Base-by-base conservation (phyloP, 2,329 filamentous ascomycete species). In the Diplodia seriata region DNA sequence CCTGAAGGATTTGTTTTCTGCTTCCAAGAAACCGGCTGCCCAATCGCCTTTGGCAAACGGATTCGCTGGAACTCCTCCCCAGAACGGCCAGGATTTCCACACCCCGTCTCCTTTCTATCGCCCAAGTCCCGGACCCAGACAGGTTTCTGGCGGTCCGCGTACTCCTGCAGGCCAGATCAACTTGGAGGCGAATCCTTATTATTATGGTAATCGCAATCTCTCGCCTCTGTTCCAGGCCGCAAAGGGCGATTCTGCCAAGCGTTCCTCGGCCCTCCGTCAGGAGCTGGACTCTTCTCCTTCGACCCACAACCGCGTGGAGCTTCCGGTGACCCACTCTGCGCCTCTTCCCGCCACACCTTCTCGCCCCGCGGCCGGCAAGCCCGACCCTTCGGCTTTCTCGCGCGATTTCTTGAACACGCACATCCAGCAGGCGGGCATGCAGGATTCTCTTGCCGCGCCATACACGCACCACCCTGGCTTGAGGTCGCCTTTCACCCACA, bases 191-290 rank as follows among this genome's bases (percentile, higher is more conserved):
- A 74, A 76, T 62, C 75, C 78, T 55, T 78, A 77, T 55, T 77
- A 78, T 68, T 83, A 82, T 69, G 82, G 83, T 55, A 81, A 81
- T 64, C 78, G 78, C 50, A 84, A 84, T 69, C 80, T 85, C 40
- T 83, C 82, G 3, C 81, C 81, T 4, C 70, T 84, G 29, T 84
- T 85, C 77, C 80, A 83, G 70, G 81, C 81, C 38, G 80, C 80
- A 15, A 79, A 81, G 66, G 72, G 74, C n/a, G 80, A 83, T 50
- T 77, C 79, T 14, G 72, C 77, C 5, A 75, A 78, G 55, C 80
- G 79, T 40, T 79, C 81, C 36, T 83, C 82, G 38, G 75, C 76
- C 61, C 76, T 83, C 11, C 80, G 81, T 18, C 81, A 81, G 38
- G 80, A 83, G 68, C 73, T 82, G 29, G 66, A 68, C 43, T 54